phyloP scores from a whole-genome alignment of 768 basidiomycete genomes.

The Boletus speciosus region DNA sequence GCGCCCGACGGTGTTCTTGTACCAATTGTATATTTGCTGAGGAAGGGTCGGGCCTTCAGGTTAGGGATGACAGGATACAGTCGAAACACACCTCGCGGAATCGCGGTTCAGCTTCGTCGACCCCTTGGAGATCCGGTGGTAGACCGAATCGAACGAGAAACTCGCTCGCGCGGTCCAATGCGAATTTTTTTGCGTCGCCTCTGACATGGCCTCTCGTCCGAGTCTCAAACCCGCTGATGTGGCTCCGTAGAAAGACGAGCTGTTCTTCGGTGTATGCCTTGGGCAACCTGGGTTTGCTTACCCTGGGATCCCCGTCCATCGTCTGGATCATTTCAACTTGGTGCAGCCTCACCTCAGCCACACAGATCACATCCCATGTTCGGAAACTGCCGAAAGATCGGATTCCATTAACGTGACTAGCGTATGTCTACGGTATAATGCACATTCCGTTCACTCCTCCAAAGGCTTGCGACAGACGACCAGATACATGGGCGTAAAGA shows the following conservation, averaged over 20 bases:
- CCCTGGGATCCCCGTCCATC: conserved; percentile 56
- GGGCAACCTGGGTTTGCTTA: conserved; percentile 61
- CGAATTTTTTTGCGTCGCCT: conserved; percentile 70
- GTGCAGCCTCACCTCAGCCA: conserved; percentile 16
- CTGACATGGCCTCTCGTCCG: conserved; percentile 56
- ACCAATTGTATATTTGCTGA: conserved; percentile 73
- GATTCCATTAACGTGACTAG: conserved; percentile 17
- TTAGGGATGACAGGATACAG: too few species aligned
- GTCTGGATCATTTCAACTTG: conserved; percentile 9
- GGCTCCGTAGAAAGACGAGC: conserved; percentile 54
- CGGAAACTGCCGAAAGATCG: conserved; percentile 28
- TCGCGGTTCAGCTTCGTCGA: conserved; percentile 56
- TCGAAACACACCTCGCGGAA: conserved; percentile 53
- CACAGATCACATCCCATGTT: conserved; percentile 8
- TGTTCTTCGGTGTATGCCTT: conserved; percentile 65
- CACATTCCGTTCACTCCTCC: conserved; percentile 4
- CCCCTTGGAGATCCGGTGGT: conserved; percentile 49
- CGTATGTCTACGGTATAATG: neutral
- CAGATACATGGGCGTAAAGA: conserved; percentile 87
- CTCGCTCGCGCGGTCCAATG: conserved; percentile 57
- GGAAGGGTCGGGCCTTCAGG: neutral
- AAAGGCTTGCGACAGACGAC: conserved; percentile 57
- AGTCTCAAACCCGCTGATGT: conserved; percentile 53
- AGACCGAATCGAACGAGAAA: conserved; percentile 59
- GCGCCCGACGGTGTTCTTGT: conserved; percentile 65